Conservation (phyloP, 140 eudicot genomes). For the Erigeron philadelphicus region DNA sequence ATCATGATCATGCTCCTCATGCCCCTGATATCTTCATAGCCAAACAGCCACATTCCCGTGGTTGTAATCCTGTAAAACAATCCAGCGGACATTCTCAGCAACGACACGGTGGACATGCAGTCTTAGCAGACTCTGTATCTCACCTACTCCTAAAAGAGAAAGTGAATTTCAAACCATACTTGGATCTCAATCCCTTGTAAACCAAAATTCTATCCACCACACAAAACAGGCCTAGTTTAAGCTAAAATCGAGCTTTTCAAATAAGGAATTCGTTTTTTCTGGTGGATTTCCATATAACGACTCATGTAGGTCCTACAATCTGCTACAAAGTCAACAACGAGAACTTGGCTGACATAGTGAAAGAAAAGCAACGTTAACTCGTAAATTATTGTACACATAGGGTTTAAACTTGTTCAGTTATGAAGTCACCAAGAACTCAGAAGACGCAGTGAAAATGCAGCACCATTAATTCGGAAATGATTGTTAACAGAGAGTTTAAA, state of each 20-base stretch:
- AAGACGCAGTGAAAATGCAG: constrained; percentile 11
- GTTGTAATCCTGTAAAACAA: constrained; percentile 36
- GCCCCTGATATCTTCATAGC: constrained; percentile 58
- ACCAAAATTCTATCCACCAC: constrained; percentile 10
- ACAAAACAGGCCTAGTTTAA: neutral
- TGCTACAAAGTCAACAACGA: constrained; percentile 24
- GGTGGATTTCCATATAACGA: constrained; percentile 24
- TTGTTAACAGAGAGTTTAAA: constrained; percentile 4
- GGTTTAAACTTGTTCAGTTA: constrained; percentile 16
- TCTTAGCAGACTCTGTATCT: constrained; percentile 58
- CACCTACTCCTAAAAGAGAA: constrained; percentile 53
- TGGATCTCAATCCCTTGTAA: constrained; percentile 40
- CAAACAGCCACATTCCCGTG: constrained; percentile 19
- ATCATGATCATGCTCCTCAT: constrained; percentile 1
- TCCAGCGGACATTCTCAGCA: constrained; percentile 38
- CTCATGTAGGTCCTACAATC: constrained; percentile 31
- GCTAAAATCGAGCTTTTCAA: neutral
- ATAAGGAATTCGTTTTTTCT: constrained; percentile 16
- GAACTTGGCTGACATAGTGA: constrained; percentile 11
- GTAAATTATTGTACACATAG: neutral
- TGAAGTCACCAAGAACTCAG: constrained; percentile 21
- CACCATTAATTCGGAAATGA: constrained; percentile 6
- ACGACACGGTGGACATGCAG: constrained; percentile 46
- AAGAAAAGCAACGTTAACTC: constrained; percentile 8
- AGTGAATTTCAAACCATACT: constrained; percentile 37